Conservation (phyloP, 2,329 filamentous ascomycete species). For the Neofusicoccum umdonicola region DNA sequence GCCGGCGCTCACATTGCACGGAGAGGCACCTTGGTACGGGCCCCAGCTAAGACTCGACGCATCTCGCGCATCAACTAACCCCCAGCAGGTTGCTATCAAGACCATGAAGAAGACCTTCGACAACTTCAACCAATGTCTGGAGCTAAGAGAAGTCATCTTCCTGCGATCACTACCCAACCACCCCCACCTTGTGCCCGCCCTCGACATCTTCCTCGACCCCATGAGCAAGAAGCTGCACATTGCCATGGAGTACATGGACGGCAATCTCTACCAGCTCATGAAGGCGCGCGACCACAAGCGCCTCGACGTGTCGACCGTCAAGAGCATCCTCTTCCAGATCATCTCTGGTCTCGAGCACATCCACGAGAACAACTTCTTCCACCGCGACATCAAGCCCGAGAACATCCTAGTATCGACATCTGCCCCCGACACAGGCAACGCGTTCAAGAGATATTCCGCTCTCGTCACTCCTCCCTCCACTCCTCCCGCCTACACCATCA, state of each 20-base stretch:
- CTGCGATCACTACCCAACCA: conserved; percentile 84
- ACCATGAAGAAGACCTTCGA: conserved; percentile 99
- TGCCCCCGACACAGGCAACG: conserved; percentile 74
- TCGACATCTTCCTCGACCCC: conserved; percentile 97
- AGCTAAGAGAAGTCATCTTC: conserved; percentile 96
- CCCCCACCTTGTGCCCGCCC: conserved; percentile 88
- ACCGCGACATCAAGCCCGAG: conserved; percentile 98
- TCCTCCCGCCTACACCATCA: conserved; percentile 90
- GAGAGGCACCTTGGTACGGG: conserved; percentile 84
- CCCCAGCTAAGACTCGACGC: background rate
- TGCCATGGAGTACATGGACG: conserved; percentile 99
- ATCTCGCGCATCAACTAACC: conserved; percentile 8
- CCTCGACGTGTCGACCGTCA: conserved; percentile 85
- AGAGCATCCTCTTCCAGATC: conserved; percentile 97
- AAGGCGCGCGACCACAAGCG: conserved; percentile 95
- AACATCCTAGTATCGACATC: conserved; percentile 97
- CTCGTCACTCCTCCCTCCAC: conserved; percentile 94
- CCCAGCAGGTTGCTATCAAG: conserved; percentile 85
- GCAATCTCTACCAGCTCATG: conserved; percentile 98
- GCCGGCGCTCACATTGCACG: conserved; percentile 86
- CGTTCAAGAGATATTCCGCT: conserved; percentile 89
- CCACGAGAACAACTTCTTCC: conserved; percentile 95
- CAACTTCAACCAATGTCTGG: conserved; percentile 82
- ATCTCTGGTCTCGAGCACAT: conserved; percentile 95
- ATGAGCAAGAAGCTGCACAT: conserved; percentile 97